Evolutionary conservation across 1,284 basidiomycete genomes (phyloP), one percentile per base, ranked within the genome.

Genomic region (Dichomitus squalens): DNA sequence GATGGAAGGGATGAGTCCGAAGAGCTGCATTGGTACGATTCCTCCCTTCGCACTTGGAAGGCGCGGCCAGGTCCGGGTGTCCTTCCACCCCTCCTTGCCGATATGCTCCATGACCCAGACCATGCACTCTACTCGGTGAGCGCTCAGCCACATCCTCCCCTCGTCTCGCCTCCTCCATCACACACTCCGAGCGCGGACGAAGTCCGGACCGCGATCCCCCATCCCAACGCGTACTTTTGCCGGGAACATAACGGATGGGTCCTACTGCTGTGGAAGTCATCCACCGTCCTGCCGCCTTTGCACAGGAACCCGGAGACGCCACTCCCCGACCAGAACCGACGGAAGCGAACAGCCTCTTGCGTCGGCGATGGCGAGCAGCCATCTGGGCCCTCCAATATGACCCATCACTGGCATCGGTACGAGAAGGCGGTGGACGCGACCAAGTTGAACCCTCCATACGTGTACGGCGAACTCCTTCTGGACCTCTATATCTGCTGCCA

Each of bases 401-500:
- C 90, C 0, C 90, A 93, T 67, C 90, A 93, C 68, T 92, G 90
- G 65, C 90, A 93, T 68, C 78, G 76, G 51, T 92, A 92, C 65
- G 77, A 79, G 54, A 81, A 78, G 55, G 86, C 86, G 2, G 79
- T 92, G 20, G 87, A 90, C 66, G 79, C 86, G 11, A 74, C 78
- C 46, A 81, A 80, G 61, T 79, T 92, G 27, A 83, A 79, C 20
- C 82, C 85, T 16, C 84, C 87, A n/a, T 85, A 86, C 64, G 75
- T 74, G 27, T 74, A 79, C 39, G 80, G 84, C 53, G 81, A 85
- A 61, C 87, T 83, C n/a, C 68, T 88, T 23, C 72, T 93, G 36
- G 89, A 92, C 70, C 76, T 92, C 29, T 92, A 89, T 66, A 75
- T 92, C 43, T 93, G 90, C 69, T 93, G 91, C 66, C 90, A 92